Base-by-base conservation (phyloP, 208 protist genomes). In the Crithidia mellificae region DNA sequence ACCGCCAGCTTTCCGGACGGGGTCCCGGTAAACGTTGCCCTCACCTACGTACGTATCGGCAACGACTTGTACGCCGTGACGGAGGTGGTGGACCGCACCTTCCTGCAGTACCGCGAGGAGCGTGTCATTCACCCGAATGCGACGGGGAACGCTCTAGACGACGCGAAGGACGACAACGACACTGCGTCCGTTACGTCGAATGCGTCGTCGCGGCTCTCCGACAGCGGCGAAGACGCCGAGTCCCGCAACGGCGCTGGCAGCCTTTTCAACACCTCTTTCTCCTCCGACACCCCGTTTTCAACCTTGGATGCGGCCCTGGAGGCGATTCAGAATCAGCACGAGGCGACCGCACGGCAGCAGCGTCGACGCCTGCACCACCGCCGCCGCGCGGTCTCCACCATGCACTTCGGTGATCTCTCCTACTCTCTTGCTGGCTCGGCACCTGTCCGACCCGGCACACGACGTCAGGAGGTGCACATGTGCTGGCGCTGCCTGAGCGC, bases 401-500 rank as follows among this genome's bases (percentile, higher is more conserved):
- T 74, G 53, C 54, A 68, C 47, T 88, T 89, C 17, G 68, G 83
- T 38, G 59, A 74, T 24, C 63, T 80, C 11, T 82, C 80, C 17
- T 83, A 89, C 64, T 83, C 78, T 20, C 61, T 88, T 43, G 56
- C 68, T 15, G 69, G 64, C 41, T 66, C 72, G n/a, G 75, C 66
- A 19, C 71, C 73, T 1, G 20, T 72, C 29, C 69, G 68, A n/a
- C 77, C 74, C 11, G 77, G 72, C 36, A 77, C 80, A 62, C 74
- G 74, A 20, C 83, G 77, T 12, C 78, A 90, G 64, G 58, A 78
- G 20, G 80, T 88, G 24, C 76, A 83, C 63, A 87, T 94, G 78
- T 94, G 88, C 70, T 88, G 83, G 85, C 58, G 80, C 17, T 94
- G 88, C 58, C 47, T 91, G 20, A 86, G 74, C 54, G 68, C 71